Conservation (phyloP, 495 filamentous ascomycete species). For the Tuber brumale region DNA sequence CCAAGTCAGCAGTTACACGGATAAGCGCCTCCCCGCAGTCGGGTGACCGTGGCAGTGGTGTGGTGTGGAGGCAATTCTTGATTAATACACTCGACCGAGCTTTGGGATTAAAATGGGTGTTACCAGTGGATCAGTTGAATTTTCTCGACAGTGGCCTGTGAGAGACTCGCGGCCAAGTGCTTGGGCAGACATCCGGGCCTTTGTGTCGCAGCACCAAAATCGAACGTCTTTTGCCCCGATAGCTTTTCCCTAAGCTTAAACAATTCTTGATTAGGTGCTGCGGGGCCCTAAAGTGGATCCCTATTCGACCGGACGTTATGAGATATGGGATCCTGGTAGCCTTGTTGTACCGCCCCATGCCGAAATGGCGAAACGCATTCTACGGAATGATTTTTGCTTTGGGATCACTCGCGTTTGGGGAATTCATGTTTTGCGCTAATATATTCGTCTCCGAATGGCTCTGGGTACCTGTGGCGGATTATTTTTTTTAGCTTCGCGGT, state of each 20-base stretch:
- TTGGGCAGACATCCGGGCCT: background rate
- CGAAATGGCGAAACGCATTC: background rate
- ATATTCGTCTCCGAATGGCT: background rate
- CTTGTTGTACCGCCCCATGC: background rate
- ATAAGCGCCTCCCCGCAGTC: background rate
- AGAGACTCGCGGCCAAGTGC: background rate
- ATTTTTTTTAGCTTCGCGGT: background rate
- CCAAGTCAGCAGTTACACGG: background rate
- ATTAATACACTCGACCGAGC: background rate
- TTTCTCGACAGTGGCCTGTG: background rate
- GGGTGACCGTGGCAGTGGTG: too few relatives aligned
- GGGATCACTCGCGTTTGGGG: background rate
- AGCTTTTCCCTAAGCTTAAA: background rate
- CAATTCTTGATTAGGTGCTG: background rate
- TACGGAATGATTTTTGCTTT: background rate
- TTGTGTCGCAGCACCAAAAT: background rate
- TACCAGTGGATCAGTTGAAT: background rate
- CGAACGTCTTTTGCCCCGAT: background rate
- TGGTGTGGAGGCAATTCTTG: background rate
- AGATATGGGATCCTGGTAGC: background rate
- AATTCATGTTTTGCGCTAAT: background rate
- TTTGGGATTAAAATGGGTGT: background rate
- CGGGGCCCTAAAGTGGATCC: background rate
- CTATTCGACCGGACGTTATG: too few relatives aligned
- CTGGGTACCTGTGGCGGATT: background rate